Evolutionary conservation across 495 filamentous ascomycete genomes (phyloP).

Genomic region (Tuber magnatum): DNA sequence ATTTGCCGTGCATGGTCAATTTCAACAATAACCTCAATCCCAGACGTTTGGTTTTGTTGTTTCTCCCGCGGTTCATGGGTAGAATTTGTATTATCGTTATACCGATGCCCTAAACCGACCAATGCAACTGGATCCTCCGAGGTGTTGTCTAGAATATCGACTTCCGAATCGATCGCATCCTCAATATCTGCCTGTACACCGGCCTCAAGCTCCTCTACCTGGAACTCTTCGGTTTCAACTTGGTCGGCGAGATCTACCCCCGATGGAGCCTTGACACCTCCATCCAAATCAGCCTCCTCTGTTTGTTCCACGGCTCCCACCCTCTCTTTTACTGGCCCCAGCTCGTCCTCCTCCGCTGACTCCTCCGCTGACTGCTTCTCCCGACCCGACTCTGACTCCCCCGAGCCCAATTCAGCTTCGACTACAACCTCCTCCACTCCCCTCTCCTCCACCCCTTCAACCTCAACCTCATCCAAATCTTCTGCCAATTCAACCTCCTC

Average conservation of each 20-base stretch:
- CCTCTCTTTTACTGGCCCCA: not conserved
- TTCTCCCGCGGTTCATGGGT: not conserved
- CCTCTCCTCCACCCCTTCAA: constrained; percentile 6
- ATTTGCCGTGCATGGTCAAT: constrained; percentile 5
- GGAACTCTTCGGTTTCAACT: not conserved
- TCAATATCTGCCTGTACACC: constrained; percentile 12
- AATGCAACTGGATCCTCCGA: constrained; percentile 3
- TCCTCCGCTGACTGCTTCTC: constrained; percentile 8
- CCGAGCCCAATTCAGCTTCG: not conserved
- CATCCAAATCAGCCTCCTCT: not conserved
- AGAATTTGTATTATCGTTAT: not conserved
- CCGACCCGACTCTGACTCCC: not conserved
- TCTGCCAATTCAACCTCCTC: not conserved
- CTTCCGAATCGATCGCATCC: constrained; percentile 2
- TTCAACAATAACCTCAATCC: not conserved
- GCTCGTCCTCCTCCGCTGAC: not conserved
- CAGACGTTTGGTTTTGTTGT: not conserved
- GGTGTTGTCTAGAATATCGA: constrained; percentile 1
- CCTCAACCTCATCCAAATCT: constrained; percentile 10
- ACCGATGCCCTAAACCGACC: constrained; percentile 13
- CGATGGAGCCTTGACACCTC: not conserved
- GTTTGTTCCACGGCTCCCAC: not conserved
- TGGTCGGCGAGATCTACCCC: not conserved
- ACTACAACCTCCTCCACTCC: constrained; percentile 6
- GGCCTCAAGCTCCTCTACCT: constrained; percentile 3